Base-by-base conservation (phyloP, 257 asterid genomes). In the Phtheirospermum japonicum region DNA sequence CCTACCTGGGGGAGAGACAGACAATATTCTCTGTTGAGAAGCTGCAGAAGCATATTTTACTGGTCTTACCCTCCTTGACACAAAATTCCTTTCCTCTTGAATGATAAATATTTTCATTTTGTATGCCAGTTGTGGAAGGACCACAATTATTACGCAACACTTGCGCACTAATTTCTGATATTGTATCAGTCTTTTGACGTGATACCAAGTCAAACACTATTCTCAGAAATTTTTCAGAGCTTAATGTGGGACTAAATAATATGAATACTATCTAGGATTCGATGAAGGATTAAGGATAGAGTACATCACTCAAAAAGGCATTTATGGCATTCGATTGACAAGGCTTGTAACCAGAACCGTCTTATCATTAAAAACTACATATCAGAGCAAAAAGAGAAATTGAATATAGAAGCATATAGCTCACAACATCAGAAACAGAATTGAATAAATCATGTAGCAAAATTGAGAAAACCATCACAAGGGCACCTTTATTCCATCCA, bases 21-120 rank as follows among this genome's bases (percentile, higher is more conserved):
- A 17, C 0, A 17, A 17, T 4, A 7, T 3, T 14, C 14, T 5
- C 7, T 46, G 53, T 16, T 18, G 53, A 16, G 23, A 3, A n/a
- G 53, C 53, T 46, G 53, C 53, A 16, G 53, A 46, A 46, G 53
- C 53, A 46, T 46, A n/a, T 14, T 16, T 46, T 46, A 50, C 32
- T 5, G 7, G 19, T 20, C 32, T 50, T 48, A 48, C 57, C 7
- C 12, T 23, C 57, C 16, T 50, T 50, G 13, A 50, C 32, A 50
- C 31, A 18, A 49, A 28, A 18, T 49, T 3, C 5, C 57, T 50
- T 19, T 20, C 57, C 31, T 20, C 58, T 28, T 52, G 6, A 52
- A 20, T 52, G 33, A 52, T 20, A 4, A 52, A 52, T 52, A 52
- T 19, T 52, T 23, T 7, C 16, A 4, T 48, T 23, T 19, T 50